Conservation (phyloP, 2,329 filamentous ascomycete species). For the Pseudocercospora vitis region DNA sequence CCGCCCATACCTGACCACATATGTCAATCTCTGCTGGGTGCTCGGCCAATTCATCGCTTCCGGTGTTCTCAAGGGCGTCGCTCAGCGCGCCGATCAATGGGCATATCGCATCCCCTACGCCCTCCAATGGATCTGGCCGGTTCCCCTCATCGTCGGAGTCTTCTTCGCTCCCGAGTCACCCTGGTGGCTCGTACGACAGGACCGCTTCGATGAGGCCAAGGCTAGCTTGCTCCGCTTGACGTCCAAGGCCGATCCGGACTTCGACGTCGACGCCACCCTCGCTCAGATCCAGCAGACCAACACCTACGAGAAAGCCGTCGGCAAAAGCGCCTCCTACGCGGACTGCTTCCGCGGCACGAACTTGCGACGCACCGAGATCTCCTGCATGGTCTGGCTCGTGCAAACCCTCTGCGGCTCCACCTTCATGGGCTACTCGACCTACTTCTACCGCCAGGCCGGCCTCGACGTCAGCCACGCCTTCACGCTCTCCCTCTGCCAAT, state of each 20-base stretch:
- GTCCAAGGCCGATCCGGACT: constrained; percentile 59
- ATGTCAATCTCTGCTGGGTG: constrained; percentile 62
- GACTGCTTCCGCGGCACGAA: constrained; percentile 57
- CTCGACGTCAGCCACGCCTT: constrained; percentile 39
- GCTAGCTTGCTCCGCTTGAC: constrained; percentile 27
- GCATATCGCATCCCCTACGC: constrained; percentile 46
- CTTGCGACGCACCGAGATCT: constrained; percentile 47
- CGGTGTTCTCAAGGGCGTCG: constrained; percentile 37
- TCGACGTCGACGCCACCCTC: constrained; percentile 78
- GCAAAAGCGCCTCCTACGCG: constrained; percentile 48
- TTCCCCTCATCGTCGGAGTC: constrained; percentile 33
- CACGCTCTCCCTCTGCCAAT: constrained; percentile 39
- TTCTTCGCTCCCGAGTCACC: constrained; percentile 36
- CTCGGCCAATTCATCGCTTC: constrained; percentile 59
- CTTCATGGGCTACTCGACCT: constrained; percentile 27
- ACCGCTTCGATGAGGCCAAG: constrained; percentile 35
- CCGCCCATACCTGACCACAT: constrained; percentile 59
- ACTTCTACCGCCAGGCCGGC: constrained; percentile 45
- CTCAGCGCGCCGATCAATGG: constrained; percentile 29
- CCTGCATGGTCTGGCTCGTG: constrained; percentile 19
- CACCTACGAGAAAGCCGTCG: constrained; percentile 54
- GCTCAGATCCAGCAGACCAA: constrained; percentile 76
- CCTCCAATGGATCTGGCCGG: constrained; percentile 45
- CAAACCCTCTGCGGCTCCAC: constrained; percentile 20
- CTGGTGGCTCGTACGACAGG: constrained; percentile 37